phyloP scores from a whole-genome alignment of 139 green algal genomes.

The Deuterostichococcus epilithicus region DNA sequence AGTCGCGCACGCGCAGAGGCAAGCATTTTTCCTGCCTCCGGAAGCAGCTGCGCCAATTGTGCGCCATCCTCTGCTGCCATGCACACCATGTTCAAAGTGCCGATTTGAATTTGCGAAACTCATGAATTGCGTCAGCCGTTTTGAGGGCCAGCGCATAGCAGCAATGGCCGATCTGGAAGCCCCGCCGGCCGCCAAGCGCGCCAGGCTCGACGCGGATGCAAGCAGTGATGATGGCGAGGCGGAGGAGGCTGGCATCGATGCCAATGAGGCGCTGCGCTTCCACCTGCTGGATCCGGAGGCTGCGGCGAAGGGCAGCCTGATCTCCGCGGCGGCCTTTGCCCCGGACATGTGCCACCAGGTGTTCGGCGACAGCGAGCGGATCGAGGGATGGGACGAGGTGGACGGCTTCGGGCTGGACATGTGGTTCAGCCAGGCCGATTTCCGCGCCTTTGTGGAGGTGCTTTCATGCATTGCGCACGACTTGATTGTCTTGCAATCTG shows the following conservation, averaged over 20 bases:
- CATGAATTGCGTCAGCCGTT: no score
- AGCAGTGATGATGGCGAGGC: not conserved
- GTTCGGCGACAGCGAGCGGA: constrained; percentile 67
- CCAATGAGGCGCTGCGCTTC: constrained; percentile 23
- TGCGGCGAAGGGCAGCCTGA: not conserved
- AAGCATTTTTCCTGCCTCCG: no score
- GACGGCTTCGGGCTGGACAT: constrained; percentile 35
- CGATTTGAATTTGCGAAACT: not conserved
- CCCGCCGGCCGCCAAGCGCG: not conserved
- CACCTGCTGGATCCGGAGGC: constrained; percentile 17
- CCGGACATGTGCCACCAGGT: constrained; percentile 49
- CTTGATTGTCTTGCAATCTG: no score
- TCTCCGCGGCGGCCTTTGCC: constrained; percentile 18
- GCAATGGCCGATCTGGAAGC: not conserved
- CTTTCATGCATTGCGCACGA: constrained; percentile 11
- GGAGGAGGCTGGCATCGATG: not conserved
- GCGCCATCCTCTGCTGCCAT: no score
- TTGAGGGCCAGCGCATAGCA: not conserved
- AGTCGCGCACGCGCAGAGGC: no score
- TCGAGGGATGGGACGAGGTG: constrained; percentile 41
- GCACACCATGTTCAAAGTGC: no score
- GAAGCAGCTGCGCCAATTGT: no score
- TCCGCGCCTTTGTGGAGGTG: constrained; percentile 20
- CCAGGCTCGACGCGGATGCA: not conserved
- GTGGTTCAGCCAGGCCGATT: constrained; percentile 18